phyloP scores from a whole-genome alignment of 169 alveolate species.

The Pseudocohnilembus persalinus region DNA sequence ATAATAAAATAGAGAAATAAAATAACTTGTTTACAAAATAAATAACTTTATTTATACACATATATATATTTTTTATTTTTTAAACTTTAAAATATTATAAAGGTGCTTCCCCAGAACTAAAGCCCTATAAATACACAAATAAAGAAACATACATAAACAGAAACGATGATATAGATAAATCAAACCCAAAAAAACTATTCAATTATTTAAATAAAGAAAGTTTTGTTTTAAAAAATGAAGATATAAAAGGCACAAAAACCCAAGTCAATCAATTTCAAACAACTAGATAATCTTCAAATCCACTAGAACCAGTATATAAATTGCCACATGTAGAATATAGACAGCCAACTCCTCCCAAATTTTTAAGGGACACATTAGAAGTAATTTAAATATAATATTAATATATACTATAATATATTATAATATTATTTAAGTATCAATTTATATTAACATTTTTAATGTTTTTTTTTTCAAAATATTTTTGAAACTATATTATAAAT shows the following conservation, averaged over 20 bases:
- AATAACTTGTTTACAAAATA: not conserved
- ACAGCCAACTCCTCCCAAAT: constrained; percentile 22
- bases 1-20: not conserved
- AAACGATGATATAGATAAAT: constrained; percentile 14
- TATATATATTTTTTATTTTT: too few relatives aligned
- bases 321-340: constrained; percentile 3
- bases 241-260: constrained; percentile 12
- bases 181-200: constrained; percentile 2
- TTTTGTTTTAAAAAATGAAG: constrained; percentile 5
- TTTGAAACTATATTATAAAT: too few relatives aligned
- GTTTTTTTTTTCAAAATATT: too few relatives aligned
- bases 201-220: not conserved
- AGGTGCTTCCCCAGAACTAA: constrained; percentile 19
- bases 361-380: constrained; percentile 1
- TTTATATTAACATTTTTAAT: too few relatives aligned
- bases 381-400: not conserved
- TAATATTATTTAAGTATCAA: too few relatives aligned
- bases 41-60: not conserved
- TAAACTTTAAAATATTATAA: too few relatives aligned
- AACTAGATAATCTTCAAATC: constrained; percentile 4
- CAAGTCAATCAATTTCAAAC: constrained; percentile 18
- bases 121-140: constrained; percentile 4
- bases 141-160: constrained; percentile 5
- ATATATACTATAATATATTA: too few relatives aligned
- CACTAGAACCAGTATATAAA: constrained; percentile 3